Percentiles rank a stretch among this genome's conserved stretches.
These are phyloP conservation scores for Bretschneidera sinensis DNA, from an alignment of 345 rosid genomes.

Conservation along the genomic window DNA sequence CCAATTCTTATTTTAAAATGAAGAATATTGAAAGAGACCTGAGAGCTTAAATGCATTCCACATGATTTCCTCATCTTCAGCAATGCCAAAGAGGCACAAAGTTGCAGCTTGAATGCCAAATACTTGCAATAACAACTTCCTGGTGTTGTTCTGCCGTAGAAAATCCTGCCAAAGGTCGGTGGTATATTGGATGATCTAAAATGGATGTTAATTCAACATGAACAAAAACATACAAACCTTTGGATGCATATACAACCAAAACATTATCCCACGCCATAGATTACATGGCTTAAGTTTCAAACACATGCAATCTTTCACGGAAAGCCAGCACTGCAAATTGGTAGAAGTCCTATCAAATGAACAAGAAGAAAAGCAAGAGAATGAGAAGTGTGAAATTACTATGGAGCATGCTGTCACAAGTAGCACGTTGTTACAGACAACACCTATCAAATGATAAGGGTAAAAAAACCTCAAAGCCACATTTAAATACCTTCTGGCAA, in stretches of 20 bases:
- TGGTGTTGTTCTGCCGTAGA: conserved; percentile 91
- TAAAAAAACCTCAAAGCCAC: too few species aligned
- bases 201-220: background rate
- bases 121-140: conserved; percentile 86
- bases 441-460: too few species aligned
- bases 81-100: conserved; percentile 76
- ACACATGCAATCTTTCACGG: conserved; percentile 93
- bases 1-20: background rate
- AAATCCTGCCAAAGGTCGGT: conserved; percentile 57
- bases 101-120: conserved; percentile 81
- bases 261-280: conserved; percentile 63
- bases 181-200: conserved; percentile 2
- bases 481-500: conserved; percentile 65
- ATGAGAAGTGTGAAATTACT: background rate
- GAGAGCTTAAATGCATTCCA: conserved; percentile 75
- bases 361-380: background rate
- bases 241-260: conserved; percentile 99
- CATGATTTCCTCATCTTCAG: conserved; percentile 91
- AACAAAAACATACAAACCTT: conserved; percentile 46
- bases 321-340: conserved; percentile 86
- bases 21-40: conserved; percentile 36
- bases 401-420: background rate
- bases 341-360: background rate
- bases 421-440: too few species aligned
- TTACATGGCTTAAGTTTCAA: conserved; percentile 48